These are phyloP conservation scores for Sphaerulina populicola DNA, from an alignment of 2,329 filamentous ascomycete species.

Conservation along the genomic window DNA sequence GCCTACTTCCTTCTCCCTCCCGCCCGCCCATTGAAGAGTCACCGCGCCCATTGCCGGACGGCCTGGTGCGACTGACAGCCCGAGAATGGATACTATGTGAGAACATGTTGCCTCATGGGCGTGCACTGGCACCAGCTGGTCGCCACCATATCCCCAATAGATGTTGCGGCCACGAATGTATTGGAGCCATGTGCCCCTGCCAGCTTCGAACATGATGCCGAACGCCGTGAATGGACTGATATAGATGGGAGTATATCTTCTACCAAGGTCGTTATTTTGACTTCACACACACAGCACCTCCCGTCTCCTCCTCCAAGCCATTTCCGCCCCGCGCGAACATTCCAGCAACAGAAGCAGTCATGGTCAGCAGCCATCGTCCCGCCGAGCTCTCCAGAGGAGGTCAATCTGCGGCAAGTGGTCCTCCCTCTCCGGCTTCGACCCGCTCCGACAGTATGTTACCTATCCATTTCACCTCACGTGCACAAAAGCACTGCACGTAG, in stretches of 20 bases:
- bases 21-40: conserved; percentile 24
- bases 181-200: conserved; percentile 25
- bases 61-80: conserved; percentile 19
- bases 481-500: conserved; percentile 12
- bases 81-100: conserved; percentile 15
- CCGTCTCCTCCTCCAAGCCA: conserved; percentile 7
- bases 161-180: conserved; percentile 23
- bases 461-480: conserved; percentile 9
- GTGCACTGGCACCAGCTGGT: conserved; percentile 26
- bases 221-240: conserved; percentile 22
- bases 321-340: conserved; percentile 2
- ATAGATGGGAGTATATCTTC: conserved; percentile 15
- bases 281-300: conserved; percentile 10
- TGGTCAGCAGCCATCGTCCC: conserved; percentile 24
- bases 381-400: conserved; percentile 29
- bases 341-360: conserved; percentile 9
- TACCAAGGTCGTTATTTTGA: conserved; percentile 10
- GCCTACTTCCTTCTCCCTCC: conserved; percentile 11
- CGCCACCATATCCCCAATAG: conserved; percentile 28
- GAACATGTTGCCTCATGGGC: conserved; percentile 22
- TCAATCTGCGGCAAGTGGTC: conserved; percentile 20
- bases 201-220: conserved; percentile 21
- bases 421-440: conserved; percentile 23
- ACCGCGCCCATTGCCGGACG: conserved; percentile 16
- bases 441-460: conserved; percentile 24